phyloP scores from a whole-genome alignment of 257 asterid genomes.

The Asclepias syriaca region DNA sequence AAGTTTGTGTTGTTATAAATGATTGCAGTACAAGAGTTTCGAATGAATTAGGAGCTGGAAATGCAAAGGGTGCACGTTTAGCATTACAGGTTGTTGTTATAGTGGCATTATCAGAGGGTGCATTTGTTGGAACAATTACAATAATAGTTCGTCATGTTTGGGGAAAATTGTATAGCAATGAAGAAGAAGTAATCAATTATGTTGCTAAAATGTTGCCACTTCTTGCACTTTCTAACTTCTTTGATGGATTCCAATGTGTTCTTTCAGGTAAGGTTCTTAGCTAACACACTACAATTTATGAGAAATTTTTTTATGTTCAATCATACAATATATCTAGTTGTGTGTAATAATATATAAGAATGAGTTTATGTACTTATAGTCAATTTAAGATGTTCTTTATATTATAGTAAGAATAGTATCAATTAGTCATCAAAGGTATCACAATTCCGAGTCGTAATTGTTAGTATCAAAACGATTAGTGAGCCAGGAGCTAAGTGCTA shows the following conservation, averaged over 20 bases:
- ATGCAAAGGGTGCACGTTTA: slow-evolving; percentile 41
- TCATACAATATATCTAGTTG: no score
- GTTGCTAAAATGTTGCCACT: slow-evolving; percentile 62
- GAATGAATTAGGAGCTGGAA: slow-evolving; percentile 65
- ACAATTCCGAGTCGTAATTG: no score
- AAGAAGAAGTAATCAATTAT: slow-evolving; percentile 50
- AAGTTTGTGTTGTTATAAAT: not conserved
- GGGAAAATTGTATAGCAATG: slow-evolving; percentile 68
- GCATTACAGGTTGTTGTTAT: slow-evolving; percentile 43
- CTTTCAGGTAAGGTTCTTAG: slow-evolving; percentile 63
- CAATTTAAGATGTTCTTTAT: no score
- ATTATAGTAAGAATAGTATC: no score
- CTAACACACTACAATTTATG: not conserved
- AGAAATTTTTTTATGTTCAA: no score
- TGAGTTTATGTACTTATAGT: no score
- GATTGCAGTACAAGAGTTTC: slow-evolving; percentile 59
- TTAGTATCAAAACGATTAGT: no score
- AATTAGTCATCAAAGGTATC: no score
- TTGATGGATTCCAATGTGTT: slow-evolving; percentile 80
- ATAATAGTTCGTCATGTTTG: slow-evolving; percentile 46
- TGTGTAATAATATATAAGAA: no score
- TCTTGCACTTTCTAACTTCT: slow-evolving; percentile 61
- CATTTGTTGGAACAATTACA: slow-evolving; percentile 32
- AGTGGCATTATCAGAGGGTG: slow-evolving; percentile 49
- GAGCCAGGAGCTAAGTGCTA: no score